Conservation (phyloP, 768 basidiomycete genomes). For the Cubamyces lactineus region DNA sequence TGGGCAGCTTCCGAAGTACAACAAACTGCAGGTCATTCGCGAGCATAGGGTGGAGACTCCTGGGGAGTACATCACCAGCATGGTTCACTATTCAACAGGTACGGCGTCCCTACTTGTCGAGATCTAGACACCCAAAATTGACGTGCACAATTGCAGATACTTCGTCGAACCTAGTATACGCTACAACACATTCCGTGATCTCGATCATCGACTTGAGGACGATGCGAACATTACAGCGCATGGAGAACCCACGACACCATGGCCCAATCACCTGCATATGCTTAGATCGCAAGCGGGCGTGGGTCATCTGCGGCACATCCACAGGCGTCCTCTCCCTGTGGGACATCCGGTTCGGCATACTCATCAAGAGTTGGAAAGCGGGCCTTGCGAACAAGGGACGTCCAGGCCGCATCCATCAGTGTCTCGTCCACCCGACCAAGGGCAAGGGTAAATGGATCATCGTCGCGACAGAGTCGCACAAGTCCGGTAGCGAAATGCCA, state of each 20-base stretch:
- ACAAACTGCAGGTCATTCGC: slow-evolving; percentile 76
- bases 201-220: slow-evolving; percentile 82
- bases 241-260: slow-evolving; percentile 84
- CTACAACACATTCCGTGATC: slow-evolving; percentile 80
- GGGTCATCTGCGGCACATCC: slow-evolving; percentile 89
- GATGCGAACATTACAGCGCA: slow-evolving; percentile 72
- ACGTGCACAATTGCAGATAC: slow-evolving; percentile 47
- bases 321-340: slow-evolving; percentile 86
- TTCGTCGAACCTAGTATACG: slow-evolving; percentile 82
- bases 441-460: slow-evolving; percentile 91
- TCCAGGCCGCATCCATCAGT: slow-evolving; percentile 68
- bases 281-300: slow-evolving; percentile 80
- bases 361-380: slow-evolving; percentile 86
- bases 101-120: not conserved
- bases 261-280: slow-evolving; percentile 88
- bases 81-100: slow-evolving; percentile 84
- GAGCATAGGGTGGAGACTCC: slow-evolving; percentile 74
- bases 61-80: slow-evolving; percentile 83
- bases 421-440: slow-evolving; percentile 81
- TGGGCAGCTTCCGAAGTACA: slow-evolving; percentile 80
- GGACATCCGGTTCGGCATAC: slow-evolving; percentile 93
- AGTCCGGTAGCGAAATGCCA: slow-evolving; percentile 25
- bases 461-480: slow-evolving; percentile 66
- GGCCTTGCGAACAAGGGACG: slow-evolving; percentile 56
- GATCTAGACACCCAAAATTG: not conserved